phyloP scores from a whole-genome alignment of 73 alveolate genomes.

The Uronychia binucleata region DNA sequence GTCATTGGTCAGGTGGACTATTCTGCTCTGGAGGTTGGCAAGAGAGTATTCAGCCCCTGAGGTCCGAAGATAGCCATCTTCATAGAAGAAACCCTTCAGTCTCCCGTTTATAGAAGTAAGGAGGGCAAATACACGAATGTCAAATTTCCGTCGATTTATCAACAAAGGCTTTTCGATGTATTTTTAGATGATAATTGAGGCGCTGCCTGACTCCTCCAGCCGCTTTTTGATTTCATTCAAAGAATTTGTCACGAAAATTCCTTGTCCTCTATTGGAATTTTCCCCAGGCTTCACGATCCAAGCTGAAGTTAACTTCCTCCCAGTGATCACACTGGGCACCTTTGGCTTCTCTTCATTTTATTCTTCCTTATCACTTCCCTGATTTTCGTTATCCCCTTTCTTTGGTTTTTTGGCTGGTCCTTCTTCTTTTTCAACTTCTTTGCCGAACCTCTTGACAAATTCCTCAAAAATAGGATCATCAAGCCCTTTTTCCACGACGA shows the following conservation, averaged over 20 bases:
- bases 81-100: slow-evolving; percentile 65
- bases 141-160: slow-evolving; percentile 79
- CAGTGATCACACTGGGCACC: neutral
- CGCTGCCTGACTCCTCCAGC: neutral
- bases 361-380: neutral
- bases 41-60: slow-evolving; percentile 67
- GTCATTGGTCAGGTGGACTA: slow-evolving; percentile 84
- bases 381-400: neutral
- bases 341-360: too few relatives aligned
- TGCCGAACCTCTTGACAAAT: neutral
- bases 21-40: slow-evolving; percentile 48
- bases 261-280: neutral
- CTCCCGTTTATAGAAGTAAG: slow-evolving; percentile 60
- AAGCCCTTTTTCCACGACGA: neutral
- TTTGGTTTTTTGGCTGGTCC: neutral
- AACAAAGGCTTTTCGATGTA: slow-evolving; percentile 81
- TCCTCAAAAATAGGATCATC: neutral
- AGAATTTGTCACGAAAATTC: neutral
- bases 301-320: neutral
- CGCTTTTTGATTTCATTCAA: neutral
- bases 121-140: slow-evolving; percentile 77
- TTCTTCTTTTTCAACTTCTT: neutral
- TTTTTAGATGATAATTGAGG: slow-evolving; percentile 57
- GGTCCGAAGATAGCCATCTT: slow-evolving; percentile 80
- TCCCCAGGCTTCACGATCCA: neutral